These are phyloP conservation scores for Orbilia blumenaviensis DNA, from an alignment of 2,329 filamentous ascomycete species.

Conservation along the genomic window DNA sequence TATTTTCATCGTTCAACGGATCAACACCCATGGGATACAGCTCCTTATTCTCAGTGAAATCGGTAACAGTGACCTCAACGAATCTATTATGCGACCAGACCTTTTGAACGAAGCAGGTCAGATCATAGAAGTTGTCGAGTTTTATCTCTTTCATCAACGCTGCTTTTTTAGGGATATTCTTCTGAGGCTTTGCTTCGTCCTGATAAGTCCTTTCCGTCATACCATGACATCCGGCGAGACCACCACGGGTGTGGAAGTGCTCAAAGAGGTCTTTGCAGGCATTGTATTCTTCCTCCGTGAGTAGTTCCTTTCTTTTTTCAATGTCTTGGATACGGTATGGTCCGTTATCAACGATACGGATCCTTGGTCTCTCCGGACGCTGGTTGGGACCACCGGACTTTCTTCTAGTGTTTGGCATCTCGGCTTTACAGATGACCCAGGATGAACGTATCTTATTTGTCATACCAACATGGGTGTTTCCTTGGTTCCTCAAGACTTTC, in stretches of 20 bases:
- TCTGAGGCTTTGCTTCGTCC: not conserved
- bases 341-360: slow-evolving; percentile 25
- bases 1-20: not conserved
- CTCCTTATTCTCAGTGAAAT: slow-evolving; percentile 34
- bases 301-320: slow-evolving; percentile 5
- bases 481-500: not conserved
- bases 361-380: slow-evolving; percentile 5
- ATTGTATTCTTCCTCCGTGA: slow-evolving; percentile 22
- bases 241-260: slow-evolving; percentile 27
- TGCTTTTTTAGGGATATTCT: not conserved
- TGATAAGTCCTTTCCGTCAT: slow-evolving; percentile 24
- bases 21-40: slow-evolving; percentile 1
- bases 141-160: slow-evolving; percentile 41
- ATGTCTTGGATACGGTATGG: slow-evolving; percentile 15
- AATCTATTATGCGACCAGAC: not conserved
- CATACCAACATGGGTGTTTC: slow-evolving; percentile 21
- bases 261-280: slow-evolving; percentile 43
- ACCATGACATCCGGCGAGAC: slow-evolving; percentile 23
- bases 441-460: slow-evolving; percentile 9
- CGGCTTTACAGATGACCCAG: slow-evolving; percentile 40
- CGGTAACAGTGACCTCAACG: slow-evolving; percentile 22
- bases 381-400: not conserved
- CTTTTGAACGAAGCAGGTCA: slow-evolving; percentile 38
- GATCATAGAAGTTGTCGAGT: slow-evolving; percentile 31
- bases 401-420: not conserved